A percentile compares a stretch with the other conserved stretches of the same genome.
Evolutionary conservation across 306 rosid species (phyloP).

Genomic region (Castanospermum australe): DNA sequence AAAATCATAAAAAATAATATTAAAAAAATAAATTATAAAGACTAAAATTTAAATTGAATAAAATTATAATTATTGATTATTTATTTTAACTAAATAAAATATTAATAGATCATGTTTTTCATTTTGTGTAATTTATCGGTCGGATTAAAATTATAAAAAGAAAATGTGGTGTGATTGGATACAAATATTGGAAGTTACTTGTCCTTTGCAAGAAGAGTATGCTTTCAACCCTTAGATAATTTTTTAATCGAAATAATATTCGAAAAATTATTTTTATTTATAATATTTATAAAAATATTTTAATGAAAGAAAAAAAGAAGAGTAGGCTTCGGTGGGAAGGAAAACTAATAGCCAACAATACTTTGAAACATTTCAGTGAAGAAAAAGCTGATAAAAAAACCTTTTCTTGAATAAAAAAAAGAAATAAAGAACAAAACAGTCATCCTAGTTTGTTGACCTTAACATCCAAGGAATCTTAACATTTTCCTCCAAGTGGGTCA

Average conservation of each 20-base stretch:
- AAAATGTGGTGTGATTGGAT: not conserved
- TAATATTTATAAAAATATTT: no score
- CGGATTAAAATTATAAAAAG: not conserved
- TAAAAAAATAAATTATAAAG: no score
- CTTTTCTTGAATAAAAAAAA: not conserved
- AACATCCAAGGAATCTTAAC: not conserved
- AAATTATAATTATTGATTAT: no score
- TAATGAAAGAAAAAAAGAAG: no score
- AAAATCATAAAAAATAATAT: no score
- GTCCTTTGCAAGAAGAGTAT: no score
- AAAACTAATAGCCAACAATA: not conserved
- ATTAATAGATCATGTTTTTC: not conserved
- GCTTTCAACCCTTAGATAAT: no score
- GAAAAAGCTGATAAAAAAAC: not conserved
- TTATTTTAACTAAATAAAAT: no score
- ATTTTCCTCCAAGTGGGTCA: conserved; percentile 11
- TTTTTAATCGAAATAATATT: no score
- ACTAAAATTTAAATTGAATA: no score
- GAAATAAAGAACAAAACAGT: not conserved
- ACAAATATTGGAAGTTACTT: not conserved
- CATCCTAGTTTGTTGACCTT: not conserved
- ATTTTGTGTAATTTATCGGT: not conserved
- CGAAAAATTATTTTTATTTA: no score
- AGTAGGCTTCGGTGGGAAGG: not conserved
- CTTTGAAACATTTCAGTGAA: not conserved